phyloP scores from a whole-genome alignment of 1,284 basidiomycete genomes.

The Spongispora temasekensis region DNA sequence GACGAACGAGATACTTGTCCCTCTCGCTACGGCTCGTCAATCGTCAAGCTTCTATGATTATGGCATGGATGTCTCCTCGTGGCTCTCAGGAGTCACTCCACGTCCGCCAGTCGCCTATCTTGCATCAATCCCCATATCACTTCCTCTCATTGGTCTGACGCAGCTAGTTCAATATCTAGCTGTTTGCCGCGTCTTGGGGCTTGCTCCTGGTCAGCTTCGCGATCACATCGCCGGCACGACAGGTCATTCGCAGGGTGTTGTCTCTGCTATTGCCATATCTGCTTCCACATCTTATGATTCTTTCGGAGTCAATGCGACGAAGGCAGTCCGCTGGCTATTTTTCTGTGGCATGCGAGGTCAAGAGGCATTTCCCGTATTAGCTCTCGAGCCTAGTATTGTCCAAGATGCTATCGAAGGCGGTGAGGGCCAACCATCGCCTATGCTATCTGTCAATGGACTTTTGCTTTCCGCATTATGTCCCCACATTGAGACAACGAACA shows the following conservation, averaged over 20 bases:
- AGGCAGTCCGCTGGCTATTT: conserved; percentile 91
- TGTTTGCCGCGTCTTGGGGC: conserved; percentile 70
- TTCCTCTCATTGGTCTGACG: conserved; percentile 94
- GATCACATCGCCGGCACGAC: conserved; percentile 82
- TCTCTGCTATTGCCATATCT: conserved; percentile 88
- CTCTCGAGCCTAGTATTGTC: conserved; percentile 87
- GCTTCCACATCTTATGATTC: conserved; percentile 78
- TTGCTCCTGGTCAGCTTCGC: conserved; percentile 82
- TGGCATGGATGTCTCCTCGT: conserved; percentile 82
- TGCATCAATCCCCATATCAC: conserved; percentile 92
- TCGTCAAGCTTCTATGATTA: conserved; percentile 74
- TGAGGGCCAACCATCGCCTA: conserved; percentile 91
- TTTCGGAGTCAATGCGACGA: conserved; percentile 75
- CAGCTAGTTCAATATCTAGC: conserved; percentile 94
- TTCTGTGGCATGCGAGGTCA: conserved; percentile 93
- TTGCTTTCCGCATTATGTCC: conserved; percentile 76
- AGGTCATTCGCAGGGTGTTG: conserved; percentile 96
- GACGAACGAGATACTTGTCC: conserved; percentile 68
- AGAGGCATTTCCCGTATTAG: conserved; percentile 91
- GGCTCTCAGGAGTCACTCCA: conserved; percentile 74
- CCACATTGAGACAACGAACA: conserved; percentile 88
- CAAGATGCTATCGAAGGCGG: conserved; percentile 89
- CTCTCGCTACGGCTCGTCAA: conserved; percentile 68
- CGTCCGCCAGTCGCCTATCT: conserved; percentile 88
- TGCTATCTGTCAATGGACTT: conserved; percentile 91